A percentile compares a stretch with the other conserved stretches of the same genome.
Evolutionary conservation across 2,329 filamentous ascomycete species (phyloP).

Genomic region (Ceratocystis albifundus): DNA sequence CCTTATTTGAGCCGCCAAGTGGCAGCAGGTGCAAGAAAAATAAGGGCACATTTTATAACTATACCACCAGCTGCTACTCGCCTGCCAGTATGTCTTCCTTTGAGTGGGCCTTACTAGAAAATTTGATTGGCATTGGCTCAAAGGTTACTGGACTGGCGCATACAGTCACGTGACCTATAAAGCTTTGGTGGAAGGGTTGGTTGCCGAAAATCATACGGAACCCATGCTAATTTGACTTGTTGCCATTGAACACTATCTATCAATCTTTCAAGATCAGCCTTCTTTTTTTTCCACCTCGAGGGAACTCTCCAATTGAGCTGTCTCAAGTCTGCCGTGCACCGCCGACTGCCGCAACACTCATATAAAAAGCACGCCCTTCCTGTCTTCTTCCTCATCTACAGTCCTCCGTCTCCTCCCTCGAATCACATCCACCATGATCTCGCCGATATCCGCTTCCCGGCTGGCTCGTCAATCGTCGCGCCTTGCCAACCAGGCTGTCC

Average conservation of each 20-base stretch:
- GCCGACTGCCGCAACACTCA: conserved; percentile 11
- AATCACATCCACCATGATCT: conserved; percentile 50
- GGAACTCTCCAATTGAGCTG: conserved; percentile 30
- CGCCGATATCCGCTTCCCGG: conserved; percentile 49
- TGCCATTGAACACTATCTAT: neutral
- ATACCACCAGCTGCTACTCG: neutral
- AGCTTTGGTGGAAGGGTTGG: conserved; percentile 13
- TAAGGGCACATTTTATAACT: too few species aligned
- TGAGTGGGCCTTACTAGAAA: conserved; percentile 7
- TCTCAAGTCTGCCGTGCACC: conserved; percentile 14
- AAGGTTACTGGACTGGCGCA: conserved; percentile 23
- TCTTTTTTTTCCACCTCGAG: conserved; percentile 28
- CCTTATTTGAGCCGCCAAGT: neutral
- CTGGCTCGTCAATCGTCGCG: conserved; percentile 46
- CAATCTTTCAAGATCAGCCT: conserved; percentile 9
- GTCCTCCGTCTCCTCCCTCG: conserved; percentile 25
- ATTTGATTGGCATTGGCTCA: conserved; percentile 23
- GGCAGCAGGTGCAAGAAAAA: neutral
- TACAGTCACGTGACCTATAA: conserved; percentile 17
- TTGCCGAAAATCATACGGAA: conserved; percentile 24
- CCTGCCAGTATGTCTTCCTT: neutral
- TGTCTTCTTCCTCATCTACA: conserved; percentile 35
- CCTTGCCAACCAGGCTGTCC: conserved; percentile 41
- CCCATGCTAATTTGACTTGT: conserved; percentile 22
- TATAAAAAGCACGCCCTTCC: conserved; percentile 28